Evolutionary conservation across 2,329 filamentous ascomycete species (phyloP).

Genomic region (Colletotrichum zoysiae): DNA sequence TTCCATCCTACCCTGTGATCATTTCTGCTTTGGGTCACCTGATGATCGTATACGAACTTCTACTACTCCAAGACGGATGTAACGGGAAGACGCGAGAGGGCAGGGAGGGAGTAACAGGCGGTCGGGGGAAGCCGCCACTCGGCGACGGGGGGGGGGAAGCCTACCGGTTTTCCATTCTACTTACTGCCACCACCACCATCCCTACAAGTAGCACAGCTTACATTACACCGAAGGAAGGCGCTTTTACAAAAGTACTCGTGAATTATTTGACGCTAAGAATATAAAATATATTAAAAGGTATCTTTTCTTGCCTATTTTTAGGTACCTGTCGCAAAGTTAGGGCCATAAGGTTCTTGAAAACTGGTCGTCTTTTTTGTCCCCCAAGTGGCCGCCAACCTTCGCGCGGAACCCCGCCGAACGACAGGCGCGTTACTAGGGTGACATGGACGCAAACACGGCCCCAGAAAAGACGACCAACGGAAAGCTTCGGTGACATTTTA

Average conservation of each 20-base stretch:
- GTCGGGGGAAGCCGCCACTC: conserved; percentile 3
- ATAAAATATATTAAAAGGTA: too few species aligned
- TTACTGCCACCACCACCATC: too few species aligned
- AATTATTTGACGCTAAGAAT: too few species aligned
- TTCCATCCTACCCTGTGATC: not conserved
- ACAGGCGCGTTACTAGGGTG: conserved; percentile 5
- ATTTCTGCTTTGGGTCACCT: not conserved
- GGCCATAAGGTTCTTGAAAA: too few species aligned
- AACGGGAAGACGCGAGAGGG: not conserved
- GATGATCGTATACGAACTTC: not conserved
- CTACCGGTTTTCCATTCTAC: too few species aligned
- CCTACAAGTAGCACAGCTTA: too few species aligned
- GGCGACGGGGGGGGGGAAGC: too few species aligned
- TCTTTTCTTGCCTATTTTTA: too few species aligned
- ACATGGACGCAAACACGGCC: conserved; percentile 11
- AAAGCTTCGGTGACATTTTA: conserved; percentile 10
- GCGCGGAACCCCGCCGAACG: conserved; percentile 30
- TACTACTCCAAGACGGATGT: not conserved
- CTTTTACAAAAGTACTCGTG: too few species aligned
- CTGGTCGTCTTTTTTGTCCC: too few species aligned
- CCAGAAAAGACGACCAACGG: not conserved
- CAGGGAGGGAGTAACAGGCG: not conserved
- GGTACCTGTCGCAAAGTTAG: too few species aligned
- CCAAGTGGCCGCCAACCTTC: not conserved
- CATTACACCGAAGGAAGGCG: too few species aligned